A percentile compares a stretch with the other conserved stretches of the same genome.
These are phyloP conservation scores for Gossypioides kirkii DNA, from an alignment of 345 rosid genomes.

Conservation along the genomic window DNA sequence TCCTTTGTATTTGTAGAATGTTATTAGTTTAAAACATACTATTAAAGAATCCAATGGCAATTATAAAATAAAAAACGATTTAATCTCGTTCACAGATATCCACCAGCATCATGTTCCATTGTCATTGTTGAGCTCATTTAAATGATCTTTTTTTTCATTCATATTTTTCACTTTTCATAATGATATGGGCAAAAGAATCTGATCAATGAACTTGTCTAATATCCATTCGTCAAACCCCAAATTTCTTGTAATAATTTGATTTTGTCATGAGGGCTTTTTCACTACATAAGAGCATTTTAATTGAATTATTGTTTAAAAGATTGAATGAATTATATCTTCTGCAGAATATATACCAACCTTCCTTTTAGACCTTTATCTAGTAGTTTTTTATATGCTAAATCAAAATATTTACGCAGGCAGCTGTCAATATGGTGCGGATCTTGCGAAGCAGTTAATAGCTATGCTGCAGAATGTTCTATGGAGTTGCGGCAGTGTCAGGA, in stretches of 20 bases:
- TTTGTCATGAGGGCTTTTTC: background rate
- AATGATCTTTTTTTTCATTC: background rate
- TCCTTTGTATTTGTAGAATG: background rate
- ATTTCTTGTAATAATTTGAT: background rate
- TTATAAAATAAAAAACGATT: background rate
- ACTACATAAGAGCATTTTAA: background rate
- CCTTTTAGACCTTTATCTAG: background rate
- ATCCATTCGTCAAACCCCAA: background rate
- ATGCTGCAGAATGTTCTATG: slow-evolving; percentile 60
- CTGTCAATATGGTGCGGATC: slow-evolving; percentile 73
- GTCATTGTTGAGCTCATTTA: background rate
- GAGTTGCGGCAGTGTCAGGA: slow-evolving; percentile 83
- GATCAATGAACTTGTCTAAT: background rate
- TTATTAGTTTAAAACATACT: background rate
- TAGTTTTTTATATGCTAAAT: slow-evolving; percentile 2
- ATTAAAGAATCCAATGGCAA: background rate
- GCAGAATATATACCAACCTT: background rate
- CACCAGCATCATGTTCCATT: background rate
- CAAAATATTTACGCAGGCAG: slow-evolving; percentile 34
- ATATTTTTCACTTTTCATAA: background rate
- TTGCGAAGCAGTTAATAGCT: slow-evolving; percentile 54
- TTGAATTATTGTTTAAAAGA: background rate
- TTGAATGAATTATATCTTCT: background rate
- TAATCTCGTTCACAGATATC: background rate
- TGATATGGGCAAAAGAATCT: background rate